Conservation (phyloP, 306 rosid genomes). For the Vigna trinervia region DNA sequence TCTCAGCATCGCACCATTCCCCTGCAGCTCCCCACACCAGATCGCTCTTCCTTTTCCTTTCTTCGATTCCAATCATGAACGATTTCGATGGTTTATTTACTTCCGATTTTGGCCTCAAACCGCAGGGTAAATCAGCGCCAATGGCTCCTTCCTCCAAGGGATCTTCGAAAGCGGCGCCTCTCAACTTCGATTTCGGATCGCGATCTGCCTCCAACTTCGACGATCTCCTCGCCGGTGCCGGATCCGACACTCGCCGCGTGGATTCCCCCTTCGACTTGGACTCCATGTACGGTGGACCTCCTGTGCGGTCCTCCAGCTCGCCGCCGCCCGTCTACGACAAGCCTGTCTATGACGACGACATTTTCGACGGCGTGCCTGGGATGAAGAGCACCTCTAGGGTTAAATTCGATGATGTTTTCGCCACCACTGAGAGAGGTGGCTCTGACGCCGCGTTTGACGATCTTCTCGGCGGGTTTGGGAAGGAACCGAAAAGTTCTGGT, state of each 20-base stretch:
- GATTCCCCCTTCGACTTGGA: slow-evolving; percentile 67
- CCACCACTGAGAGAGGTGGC: slow-evolving; percentile 44
- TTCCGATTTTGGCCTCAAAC: slow-evolving; percentile 79
- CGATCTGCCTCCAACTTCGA: slow-evolving; percentile 63
- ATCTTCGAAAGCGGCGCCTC: slow-evolving; percentile 47
- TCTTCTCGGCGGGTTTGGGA: slow-evolving; percentile 85
- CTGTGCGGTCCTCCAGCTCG: slow-evolving; percentile 49
- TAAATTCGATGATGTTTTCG: slow-evolving; percentile 67
- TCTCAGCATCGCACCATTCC: slow-evolving; percentile 8
- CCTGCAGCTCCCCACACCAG: slow-evolving; percentile 43
- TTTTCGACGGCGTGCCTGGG: slow-evolving; percentile 88
- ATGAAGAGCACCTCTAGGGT: slow-evolving; percentile 67
- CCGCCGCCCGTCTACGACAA: slow-evolving; percentile 73
- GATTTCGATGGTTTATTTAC: slow-evolving; percentile 88
- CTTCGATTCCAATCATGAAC: slow-evolving; percentile 64
- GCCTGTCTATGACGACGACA: slow-evolving; percentile 88
- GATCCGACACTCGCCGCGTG: slow-evolving; percentile 56
- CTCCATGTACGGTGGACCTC: slow-evolving; percentile 57
- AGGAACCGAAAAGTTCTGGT: slow-evolving; percentile 59
- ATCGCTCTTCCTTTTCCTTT: slow-evolving; percentile 12
- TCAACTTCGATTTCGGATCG: slow-evolving; percentile 70
- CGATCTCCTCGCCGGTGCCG: slow-evolving; percentile 63
- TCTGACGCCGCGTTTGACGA: slow-evolving; percentile 66
- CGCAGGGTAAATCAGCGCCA: slow-evolving; percentile 84
- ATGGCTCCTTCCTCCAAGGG: slow-evolving; percentile 69